These are phyloP conservation scores for Triangularia setosa DNA, from an alignment of 2,329 filamentous ascomycete genomes.

Conservation along the genomic window DNA sequence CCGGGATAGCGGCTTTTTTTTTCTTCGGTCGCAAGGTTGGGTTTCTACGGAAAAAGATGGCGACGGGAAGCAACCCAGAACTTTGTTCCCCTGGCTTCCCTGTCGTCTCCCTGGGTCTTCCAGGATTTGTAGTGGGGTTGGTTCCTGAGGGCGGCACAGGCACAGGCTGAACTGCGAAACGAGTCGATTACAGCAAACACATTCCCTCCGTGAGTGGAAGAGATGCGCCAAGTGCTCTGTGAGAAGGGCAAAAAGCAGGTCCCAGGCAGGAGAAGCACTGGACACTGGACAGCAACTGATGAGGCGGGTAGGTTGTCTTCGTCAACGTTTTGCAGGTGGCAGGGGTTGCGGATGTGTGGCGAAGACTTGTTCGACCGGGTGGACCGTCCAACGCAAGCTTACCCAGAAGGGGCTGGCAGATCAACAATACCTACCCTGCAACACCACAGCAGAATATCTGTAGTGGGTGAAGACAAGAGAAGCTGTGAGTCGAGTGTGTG, in stretches of 20 bases:
- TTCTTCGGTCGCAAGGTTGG: slow-evolving; percentile 13
- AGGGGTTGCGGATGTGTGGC: slow-evolving; percentile 16
- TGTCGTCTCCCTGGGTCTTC: slow-evolving; percentile 10
- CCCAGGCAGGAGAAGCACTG: slow-evolving; percentile 8
- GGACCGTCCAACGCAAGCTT: background rate
- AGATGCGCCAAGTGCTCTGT: slow-evolving; percentile 15
- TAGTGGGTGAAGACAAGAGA: background rate
- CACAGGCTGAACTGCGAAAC: slow-evolving; percentile 25
- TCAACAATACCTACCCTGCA: background rate
- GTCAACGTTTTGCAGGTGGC: slow-evolving; percentile 6
- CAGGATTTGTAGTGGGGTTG: slow-evolving; percentile 23
- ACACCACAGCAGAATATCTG: background rate
- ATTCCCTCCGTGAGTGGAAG: slow-evolving; percentile 6
- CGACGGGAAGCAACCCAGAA: slow-evolving; percentile 15
- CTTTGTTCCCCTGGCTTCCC: slow-evolving; percentile 1
- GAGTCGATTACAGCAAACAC: slow-evolving; percentile 22
- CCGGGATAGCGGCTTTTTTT: slow-evolving; percentile 8
- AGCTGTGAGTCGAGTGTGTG: slow-evolving; percentile 15
- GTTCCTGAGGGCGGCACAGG: slow-evolving; percentile 25
- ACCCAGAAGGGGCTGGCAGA: background rate
- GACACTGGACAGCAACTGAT: background rate
- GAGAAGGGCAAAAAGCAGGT: slow-evolving; percentile 17
- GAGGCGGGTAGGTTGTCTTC: slow-evolving; percentile 11
- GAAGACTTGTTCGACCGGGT: slow-evolving; percentile 7
- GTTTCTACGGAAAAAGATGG: slow-evolving; percentile 17